Evolutionary conservation across 345 rosid species (phyloP).

Genomic region (Lepidium sativum): DNA sequence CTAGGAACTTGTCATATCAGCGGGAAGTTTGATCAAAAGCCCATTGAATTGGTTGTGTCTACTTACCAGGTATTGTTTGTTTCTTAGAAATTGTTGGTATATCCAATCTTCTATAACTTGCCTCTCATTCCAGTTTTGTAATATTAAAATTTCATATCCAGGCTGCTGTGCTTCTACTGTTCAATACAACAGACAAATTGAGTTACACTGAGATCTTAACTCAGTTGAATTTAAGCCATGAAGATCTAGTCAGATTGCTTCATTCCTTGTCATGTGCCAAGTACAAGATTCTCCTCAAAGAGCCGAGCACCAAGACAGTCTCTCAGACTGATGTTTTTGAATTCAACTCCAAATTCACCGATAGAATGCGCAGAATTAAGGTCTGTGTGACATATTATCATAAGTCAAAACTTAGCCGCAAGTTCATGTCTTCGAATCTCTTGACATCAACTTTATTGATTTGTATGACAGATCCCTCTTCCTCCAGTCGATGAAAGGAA

Average conservation of each 20-base stretch:
- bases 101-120: not conserved
- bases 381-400: conserved; percentile 24
- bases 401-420: not conserved
- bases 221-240: conserved; percentile 75
- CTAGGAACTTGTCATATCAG: conserved; percentile 54
- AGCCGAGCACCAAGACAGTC: conserved; percentile 52
- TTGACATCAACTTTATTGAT: not conserved
- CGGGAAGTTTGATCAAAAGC: conserved; percentile 52
- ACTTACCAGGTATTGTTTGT: conserved; percentile 56
- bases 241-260: conserved; percentile 79
- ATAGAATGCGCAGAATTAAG: conserved; percentile 94
- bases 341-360: conserved; percentile 70
- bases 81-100: not conserved
- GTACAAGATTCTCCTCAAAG: conserved; percentile 68
- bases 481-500: conserved; percentile 92
- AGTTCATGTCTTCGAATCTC: not conserved
- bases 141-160: conserved; percentile 17
- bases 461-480: conserved; percentile 67
- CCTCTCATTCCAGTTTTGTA: not conserved
- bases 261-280: conserved; percentile 85
- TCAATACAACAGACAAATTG: conserved; percentile 69
- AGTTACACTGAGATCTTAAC: conserved; percentile 74
- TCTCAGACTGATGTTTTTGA: conserved; percentile 52
- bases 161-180: conserved; percentile 84
- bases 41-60: conserved; percentile 49